phyloP scores from a whole-genome alignment of 2,329 filamentous ascomycete species.

The Aspergillus pseudoglaucus region DNA sequence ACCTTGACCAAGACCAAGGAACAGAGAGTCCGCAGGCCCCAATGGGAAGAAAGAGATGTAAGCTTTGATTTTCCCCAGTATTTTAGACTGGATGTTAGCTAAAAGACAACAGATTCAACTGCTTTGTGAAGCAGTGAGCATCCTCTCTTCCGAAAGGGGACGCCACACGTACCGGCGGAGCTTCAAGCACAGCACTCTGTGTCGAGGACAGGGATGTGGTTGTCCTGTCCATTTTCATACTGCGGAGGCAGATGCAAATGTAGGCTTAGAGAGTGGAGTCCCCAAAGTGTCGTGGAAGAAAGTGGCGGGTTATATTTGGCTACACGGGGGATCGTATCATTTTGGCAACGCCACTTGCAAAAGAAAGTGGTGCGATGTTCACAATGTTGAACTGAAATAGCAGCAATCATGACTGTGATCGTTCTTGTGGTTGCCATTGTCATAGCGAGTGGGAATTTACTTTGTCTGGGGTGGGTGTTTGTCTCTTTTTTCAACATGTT shows the following conservation, averaged over 20 bases:
- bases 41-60: constrained; percentile 40
- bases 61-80: constrained; percentile 13
- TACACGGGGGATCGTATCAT: constrained; percentile 49
- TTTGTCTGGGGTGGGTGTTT: too few species aligned
- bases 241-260: constrained; percentile 2
- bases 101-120: constrained; percentile 28
- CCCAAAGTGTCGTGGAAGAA: constrained; percentile 54
- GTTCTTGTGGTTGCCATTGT: too few species aligned
- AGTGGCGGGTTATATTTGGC: constrained; percentile 48
- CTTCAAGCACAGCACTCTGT: constrained; percentile 1
- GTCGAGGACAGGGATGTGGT: neutral
- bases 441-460: too few species aligned
- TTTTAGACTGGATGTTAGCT: neutral
- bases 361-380: constrained; percentile 53
- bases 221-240: neutral
- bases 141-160: constrained; percentile 15
- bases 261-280: constrained; percentile 5
- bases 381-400: constrained; percentile 8
- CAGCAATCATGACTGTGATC: too few species aligned
- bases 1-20: constrained; percentile 42
- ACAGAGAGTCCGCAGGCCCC: constrained; percentile 40
- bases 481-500: too few species aligned
- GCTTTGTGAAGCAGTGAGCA: constrained; percentile 34
- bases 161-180: neutral
- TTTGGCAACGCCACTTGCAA: constrained; percentile 58